A percentile compares a stretch with the other conserved stretches of the same genome.
Conservation (phyloP, 495 filamentous ascomycete species). For the Hypoxylon crocopeplum region DNA sequence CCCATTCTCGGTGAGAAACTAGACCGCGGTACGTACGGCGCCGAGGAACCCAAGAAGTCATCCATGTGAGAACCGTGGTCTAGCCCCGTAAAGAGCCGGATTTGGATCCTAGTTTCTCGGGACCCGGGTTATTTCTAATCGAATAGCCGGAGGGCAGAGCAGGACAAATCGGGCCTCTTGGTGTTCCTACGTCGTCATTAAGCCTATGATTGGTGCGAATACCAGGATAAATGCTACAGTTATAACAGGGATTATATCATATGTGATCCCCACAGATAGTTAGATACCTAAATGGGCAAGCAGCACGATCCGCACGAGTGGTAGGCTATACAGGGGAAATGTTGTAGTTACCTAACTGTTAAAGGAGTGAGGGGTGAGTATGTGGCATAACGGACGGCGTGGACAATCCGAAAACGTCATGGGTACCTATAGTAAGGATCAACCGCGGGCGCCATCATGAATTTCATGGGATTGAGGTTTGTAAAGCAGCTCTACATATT, state of each 20-base stretch:
- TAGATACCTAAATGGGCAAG: neutral
- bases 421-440: no score
- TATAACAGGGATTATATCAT: conserved; percentile 13
- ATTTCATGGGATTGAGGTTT: no score
- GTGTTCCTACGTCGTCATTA: neutral
- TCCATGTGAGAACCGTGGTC: conserved; percentile 13
- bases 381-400: no score
- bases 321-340: neutral
- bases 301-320: neutral
- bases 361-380: no score
- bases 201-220: conserved; percentile 30
- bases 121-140: conserved; percentile 33
- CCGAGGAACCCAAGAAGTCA: conserved; percentile 22
- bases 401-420: no score
- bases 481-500: no score
- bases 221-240: conserved; percentile 11
- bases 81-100: conserved; percentile 12
- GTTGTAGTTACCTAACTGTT: no score
- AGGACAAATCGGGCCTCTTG: neutral
- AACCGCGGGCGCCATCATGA: no score
- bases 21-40: conserved; percentile 16
- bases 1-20: conserved; percentile 21
- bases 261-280: neutral
- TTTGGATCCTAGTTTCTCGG: conserved; percentile 15
- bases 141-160: conserved; percentile 22